Conservation (phyloP, 148 eudicot genomes). For the Cornus florida region DNA sequence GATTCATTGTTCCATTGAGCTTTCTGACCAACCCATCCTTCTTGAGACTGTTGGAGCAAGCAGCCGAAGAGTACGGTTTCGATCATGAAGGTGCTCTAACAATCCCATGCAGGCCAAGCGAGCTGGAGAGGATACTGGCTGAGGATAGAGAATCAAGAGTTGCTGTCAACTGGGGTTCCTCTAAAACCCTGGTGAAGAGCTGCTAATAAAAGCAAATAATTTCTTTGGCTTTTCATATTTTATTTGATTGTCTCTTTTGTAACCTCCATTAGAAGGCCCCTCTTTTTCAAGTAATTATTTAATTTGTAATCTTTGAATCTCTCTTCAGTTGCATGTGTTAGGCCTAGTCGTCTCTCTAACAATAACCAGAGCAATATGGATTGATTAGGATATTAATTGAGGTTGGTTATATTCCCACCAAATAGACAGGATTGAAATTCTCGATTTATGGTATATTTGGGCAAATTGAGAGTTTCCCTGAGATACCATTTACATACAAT, state of each 20-base stretch:
- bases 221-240: too few species aligned
- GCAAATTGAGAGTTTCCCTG: too few species aligned
- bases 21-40: slow-evolving; percentile 51
- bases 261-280: background rate
- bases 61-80: slow-evolving; percentile 75
- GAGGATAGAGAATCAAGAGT: background rate
- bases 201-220: background rate
- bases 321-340: too few species aligned
- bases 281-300: background rate
- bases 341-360: too few species aligned
- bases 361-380: too few species aligned
- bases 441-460: too few species aligned
- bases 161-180: background rate
- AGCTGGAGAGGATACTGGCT: slow-evolving; percentile 46
- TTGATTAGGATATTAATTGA: too few species aligned
- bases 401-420: too few species aligned
- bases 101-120: slow-evolving; percentile 55
- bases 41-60: slow-evolving; percentile 52
- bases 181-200: slow-evolving; percentile 9
- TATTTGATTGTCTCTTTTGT: background rate
- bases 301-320: too few species aligned
- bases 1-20: slow-evolving; percentile 54
- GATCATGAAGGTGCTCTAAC: slow-evolving; percentile 60
- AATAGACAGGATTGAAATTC: too few species aligned
- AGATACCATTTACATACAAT: too few species aligned